phyloP scores from a whole-genome alignment of 352 stramenopile genomes.

The Thraustotheca clavata region DNA sequence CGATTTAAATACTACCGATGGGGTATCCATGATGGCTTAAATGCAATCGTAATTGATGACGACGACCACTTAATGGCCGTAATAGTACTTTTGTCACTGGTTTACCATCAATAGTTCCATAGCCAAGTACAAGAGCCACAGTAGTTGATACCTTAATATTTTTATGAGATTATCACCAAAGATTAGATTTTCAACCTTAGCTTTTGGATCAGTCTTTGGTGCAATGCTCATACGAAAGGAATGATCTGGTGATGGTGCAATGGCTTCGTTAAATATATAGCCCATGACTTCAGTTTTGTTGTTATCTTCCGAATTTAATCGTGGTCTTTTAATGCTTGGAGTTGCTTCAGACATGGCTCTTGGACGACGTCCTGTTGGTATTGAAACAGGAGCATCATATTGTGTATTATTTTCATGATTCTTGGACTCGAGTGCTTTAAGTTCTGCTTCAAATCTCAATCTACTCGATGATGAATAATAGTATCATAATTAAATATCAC shows the following conservation, averaged over 20 bases:
- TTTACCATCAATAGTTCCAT: conserved; percentile 40
- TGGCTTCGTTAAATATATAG: conserved; percentile 72
- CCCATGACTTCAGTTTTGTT: conserved; percentile 39
- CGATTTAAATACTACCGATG: conserved; percentile 26
- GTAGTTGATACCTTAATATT: conserved; percentile 36
- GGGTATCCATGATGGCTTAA: conserved; percentile 61
- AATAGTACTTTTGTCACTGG: conserved; percentile 78
- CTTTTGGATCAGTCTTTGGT: conserved; percentile 12
- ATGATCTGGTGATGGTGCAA: conserved; percentile 48
- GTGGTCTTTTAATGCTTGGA: background rate
- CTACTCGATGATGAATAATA: background rate
- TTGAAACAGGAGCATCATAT: background rate
- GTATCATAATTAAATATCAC: background rate
- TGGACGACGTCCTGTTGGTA: background rate
- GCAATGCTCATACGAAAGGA: conserved; percentile 67
- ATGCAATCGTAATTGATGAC: conserved; percentile 81
- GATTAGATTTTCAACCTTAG: background rate
- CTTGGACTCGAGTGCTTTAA: background rate
- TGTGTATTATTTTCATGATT: too few relatives aligned
- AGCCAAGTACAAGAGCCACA: conserved; percentile 66
- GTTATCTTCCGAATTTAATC: background rate
- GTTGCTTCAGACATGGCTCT: conserved; percentile 10
- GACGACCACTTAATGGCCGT: conserved; percentile 60
- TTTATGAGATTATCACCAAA: background rate
- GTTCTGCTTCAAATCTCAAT: conserved; percentile 10